Base-by-base conservation (phyloP, 306 rosid species). In the Trifolium pratense region DNA sequence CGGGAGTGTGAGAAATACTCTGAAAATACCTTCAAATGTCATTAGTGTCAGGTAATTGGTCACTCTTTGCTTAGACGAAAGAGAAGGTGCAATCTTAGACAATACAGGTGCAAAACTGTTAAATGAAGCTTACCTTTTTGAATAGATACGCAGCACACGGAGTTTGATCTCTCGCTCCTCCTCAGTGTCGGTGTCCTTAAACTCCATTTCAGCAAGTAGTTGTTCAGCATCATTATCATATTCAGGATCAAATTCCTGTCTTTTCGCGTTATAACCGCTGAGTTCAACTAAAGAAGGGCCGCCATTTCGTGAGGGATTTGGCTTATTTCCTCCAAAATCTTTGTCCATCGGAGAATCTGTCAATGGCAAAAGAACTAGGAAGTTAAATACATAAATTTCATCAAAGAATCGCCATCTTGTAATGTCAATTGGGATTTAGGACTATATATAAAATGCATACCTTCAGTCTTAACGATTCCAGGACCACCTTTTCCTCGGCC, bases 191-290 rank as follows among this genome's bases (percentile, higher is more conserved):
- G 85, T 70, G 31, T 94, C 96, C 90, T 91, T 94, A 73, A 94
- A 94, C 77, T 94, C 99, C 99, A 94, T 94, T 82, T 94, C 96
- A 32, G 97, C 97, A 6, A 94, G 81, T 53, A 94, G 73, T 79
- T 88, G 96, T 79, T 94, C 99, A 4, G 97, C 97, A 18, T 94
- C 97, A 25, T 94, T 91, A 77, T 94, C 99, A 70, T 94, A 94
- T 81, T 91, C 99, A 62, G 96, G 85, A 85, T 94, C 97, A 42
- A 94, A 94, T 74, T 94, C 99, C 70, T 82, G 96, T 64, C 99
- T 84, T 87, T 90, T 91, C 48, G 79, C 12, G 56, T 94, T 94
- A 85, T 88, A 94, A 63, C 99, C 99, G 83, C 97, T 90, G 78
- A 48, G 16, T 85, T 94, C 96, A 39, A 91, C 86, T 73, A 94